Evolutionary conservation across 805 yeast species (phyloP).

Genomic region (Kazachstania bromeliacearum): DNA sequence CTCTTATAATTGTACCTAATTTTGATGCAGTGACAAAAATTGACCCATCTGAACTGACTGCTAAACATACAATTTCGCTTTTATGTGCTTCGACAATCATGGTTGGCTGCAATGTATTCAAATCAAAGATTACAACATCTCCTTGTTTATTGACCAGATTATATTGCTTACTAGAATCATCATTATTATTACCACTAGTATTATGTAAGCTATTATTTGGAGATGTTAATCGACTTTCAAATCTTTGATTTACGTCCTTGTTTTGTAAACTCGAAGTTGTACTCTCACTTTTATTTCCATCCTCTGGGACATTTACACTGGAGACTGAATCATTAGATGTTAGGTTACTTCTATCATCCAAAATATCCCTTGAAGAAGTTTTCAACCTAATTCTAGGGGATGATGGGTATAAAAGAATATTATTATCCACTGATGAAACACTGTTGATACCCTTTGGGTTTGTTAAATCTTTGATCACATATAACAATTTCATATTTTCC

Average conservation of each 20-base stretch:
- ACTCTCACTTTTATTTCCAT: not conserved
- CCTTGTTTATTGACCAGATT: constrained; percentile 33
- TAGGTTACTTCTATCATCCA: constrained; percentile 6
- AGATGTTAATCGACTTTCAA: not conserved
- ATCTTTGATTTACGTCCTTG: not conserved
- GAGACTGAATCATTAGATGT: not conserved
- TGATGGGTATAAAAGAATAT: constrained; percentile 63
- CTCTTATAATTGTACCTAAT: constrained; percentile 68
- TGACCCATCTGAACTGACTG: constrained; percentile 54
- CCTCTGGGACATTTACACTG: not conserved
- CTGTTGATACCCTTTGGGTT: constrained; percentile 51
- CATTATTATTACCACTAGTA: not conserved
- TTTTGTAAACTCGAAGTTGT: not conserved
- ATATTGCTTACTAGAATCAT: not conserved
- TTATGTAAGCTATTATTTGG: too few species aligned
- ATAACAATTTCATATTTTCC: constrained; percentile 54
- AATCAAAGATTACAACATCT: constrained; percentile 58
- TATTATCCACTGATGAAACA: constrained; percentile 42
- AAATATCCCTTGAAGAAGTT: constrained; percentile 24
- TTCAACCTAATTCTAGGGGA: constrained; percentile 65
- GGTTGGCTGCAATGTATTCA: constrained; percentile 49
- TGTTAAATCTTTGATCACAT: constrained; percentile 12
- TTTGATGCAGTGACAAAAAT: constrained; percentile 65
- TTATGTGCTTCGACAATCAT: constrained; percentile 69
- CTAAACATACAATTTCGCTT: constrained; percentile 50